These are phyloP conservation scores for Aureobasidium mangrovei DNA, from an alignment of 2,329 filamentous ascomycete genomes.

Conservation along the genomic window DNA sequence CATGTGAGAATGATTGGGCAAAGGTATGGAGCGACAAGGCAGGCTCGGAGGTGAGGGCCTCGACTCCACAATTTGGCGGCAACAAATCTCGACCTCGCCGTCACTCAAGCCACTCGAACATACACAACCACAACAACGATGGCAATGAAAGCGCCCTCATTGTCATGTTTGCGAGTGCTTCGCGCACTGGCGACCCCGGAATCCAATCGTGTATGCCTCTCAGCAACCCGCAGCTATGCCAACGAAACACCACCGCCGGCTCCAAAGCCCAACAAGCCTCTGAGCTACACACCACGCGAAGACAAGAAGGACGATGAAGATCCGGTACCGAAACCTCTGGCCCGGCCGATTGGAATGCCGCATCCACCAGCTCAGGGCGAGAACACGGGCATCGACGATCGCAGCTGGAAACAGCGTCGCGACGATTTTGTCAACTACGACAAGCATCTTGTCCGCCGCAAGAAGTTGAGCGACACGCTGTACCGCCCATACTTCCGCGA, in stretches of 20 bases:
- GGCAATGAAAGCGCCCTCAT: constrained; percentile 26
- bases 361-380: constrained; percentile 66
- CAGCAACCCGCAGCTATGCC: constrained; percentile 14
- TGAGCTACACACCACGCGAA: constrained; percentile 16
- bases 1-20: background rate
- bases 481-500: constrained; percentile 90
- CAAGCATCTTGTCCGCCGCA: constrained; percentile 68
- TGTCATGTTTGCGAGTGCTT: constrained; percentile 22
- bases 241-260: constrained; percentile 12
- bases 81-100: constrained; percentile 2
- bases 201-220: constrained; percentile 1
- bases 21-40: background rate
- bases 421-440: constrained; percentile 80
- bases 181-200: constrained; percentile 21
- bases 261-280: constrained; percentile 16
- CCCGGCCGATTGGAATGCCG: constrained; percentile 73
- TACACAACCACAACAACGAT: constrained; percentile 13
- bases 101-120: background rate
- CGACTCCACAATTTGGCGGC: background rate
- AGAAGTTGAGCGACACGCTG: constrained; percentile 67
- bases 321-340: constrained; percentile 46
- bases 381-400: constrained; percentile 67
- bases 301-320: constrained; percentile 29
- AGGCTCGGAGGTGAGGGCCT: constrained; percentile 1
- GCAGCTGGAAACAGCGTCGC: constrained; percentile 58